Conservation (phyloP, 1,284 basidiomycete species). For the Marasmius oreades region DNA sequence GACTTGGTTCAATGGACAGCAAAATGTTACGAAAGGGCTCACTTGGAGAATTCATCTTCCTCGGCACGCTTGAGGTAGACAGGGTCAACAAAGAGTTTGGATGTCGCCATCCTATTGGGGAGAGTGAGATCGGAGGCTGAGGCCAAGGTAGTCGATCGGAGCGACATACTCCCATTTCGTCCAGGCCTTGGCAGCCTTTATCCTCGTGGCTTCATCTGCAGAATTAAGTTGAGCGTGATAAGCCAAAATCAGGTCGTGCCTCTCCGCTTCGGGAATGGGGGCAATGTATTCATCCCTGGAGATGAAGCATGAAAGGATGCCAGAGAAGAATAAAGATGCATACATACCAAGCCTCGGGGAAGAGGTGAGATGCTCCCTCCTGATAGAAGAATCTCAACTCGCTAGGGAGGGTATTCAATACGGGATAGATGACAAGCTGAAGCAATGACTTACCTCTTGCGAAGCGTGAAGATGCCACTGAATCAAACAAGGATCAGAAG, state of each 20-base stretch:
- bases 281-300: conserved; percentile 77
- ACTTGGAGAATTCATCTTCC: conserved; percentile 76
- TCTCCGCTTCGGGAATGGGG: conserved; percentile 78
- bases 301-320: neutral
- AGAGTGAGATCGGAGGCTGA: neutral
- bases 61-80: conserved; percentile 69
- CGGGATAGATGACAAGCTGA: neutral
- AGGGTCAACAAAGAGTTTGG: conserved; percentile 69
- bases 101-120: conserved; percentile 69
- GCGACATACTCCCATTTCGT: conserved; percentile 80
- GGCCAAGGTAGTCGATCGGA: neutral
- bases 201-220: conserved; percentile 61
- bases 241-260: conserved; percentile 76
- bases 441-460: conserved; percentile 53
- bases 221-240: conserved; percentile 85
- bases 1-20: conserved; percentile 5
- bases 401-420: conserved; percentile 30
- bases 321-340: neutral
- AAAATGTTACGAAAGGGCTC: conserved; percentile 21
- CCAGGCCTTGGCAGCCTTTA: conserved; percentile 84
- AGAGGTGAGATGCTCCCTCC: conserved; percentile 75
- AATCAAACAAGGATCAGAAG: neutral
- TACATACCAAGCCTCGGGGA: conserved; percentile 82
- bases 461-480: conserved; percentile 86
- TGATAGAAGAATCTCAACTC: conserved; percentile 95